phyloP scores from a whole-genome alignment of 495 filamentous ascomycete species.

The Cryomyces antarcticus region DNA sequence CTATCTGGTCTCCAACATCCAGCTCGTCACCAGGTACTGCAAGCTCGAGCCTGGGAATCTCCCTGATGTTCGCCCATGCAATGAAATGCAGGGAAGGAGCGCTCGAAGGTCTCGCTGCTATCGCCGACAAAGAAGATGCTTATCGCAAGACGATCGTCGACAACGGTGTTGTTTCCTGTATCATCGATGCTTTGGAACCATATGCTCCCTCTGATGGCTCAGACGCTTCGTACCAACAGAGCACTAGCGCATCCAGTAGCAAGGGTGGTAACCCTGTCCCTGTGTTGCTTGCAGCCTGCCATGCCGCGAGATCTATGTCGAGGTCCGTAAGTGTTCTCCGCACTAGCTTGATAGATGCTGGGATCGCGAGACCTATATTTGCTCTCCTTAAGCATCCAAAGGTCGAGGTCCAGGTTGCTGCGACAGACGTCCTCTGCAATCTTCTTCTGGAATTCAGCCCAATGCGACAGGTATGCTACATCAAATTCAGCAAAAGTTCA shows the following conservation, averaged over 20 bases:
- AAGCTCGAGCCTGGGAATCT: slow-evolving; percentile 26
- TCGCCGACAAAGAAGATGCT: slow-evolving; percentile 64
- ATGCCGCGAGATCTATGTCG: slow-evolving; percentile 52
- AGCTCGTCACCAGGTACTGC: neutral
- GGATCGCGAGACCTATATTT: slow-evolving; percentile 62
- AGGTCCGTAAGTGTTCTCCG: slow-evolving; percentile 66
- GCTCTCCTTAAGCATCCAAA: slow-evolving; percentile 53
- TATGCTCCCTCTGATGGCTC: slow-evolving; percentile 10
- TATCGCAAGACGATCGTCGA: slow-evolving; percentile 71
- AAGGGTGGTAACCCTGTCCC: slow-evolving; percentile 29
- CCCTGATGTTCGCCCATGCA: slow-evolving; percentile 44
- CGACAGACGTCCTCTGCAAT: slow-evolving; percentile 66
- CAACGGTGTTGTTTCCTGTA: slow-evolving; percentile 53
- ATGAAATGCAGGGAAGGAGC: slow-evolving; percentile 58
- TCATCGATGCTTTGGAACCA: slow-evolving; percentile 64
- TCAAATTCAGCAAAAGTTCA: neutral
- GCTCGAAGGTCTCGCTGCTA: slow-evolving; percentile 56
- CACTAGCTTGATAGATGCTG: slow-evolving; percentile 71
- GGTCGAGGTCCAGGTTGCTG: slow-evolving; percentile 66
- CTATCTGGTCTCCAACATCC: slow-evolving; percentile 17
- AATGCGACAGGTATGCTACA: slow-evolving; percentile 38
- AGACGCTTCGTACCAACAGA: slow-evolving; percentile 9
- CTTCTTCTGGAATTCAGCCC: slow-evolving; percentile 71
- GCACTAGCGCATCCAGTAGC: slow-evolving; percentile 13
- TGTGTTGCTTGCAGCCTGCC: slow-evolving; percentile 74